Evolutionary conservation across 805 yeast genomes (phyloP).

Genomic region (Saitoella complicata): DNA sequence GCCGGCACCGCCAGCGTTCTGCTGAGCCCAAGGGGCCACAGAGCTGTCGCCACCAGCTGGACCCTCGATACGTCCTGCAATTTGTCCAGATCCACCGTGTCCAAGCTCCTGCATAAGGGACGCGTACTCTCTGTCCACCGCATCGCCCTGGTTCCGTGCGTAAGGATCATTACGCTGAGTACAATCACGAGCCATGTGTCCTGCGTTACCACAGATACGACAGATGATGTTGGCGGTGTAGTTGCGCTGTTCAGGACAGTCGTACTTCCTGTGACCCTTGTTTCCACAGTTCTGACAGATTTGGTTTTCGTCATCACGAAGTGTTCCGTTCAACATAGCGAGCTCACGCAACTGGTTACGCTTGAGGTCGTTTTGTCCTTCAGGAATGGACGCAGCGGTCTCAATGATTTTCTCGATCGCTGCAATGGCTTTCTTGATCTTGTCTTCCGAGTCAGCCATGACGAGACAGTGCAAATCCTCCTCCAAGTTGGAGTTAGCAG

Average conservation of each 20-base stretch:
- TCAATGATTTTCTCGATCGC: constrained; percentile 62
- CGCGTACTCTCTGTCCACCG: constrained; percentile 1
- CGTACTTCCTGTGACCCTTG: constrained; percentile 45
- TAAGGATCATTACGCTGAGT: neutral
- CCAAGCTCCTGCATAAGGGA: constrained; percentile 2
- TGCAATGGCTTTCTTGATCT: constrained; percentile 56
- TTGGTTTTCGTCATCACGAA: constrained; percentile 59
- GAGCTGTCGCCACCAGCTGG: too few relatives aligned
- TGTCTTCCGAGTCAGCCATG: constrained; percentile 65
- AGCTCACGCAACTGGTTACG: constrained; percentile 80
- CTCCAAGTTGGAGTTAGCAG: constrained; percentile 37
- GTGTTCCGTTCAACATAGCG: constrained; percentile 87
- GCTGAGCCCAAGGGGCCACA: too few relatives aligned
- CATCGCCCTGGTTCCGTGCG: neutral
- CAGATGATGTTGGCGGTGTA: constrained; percentile 49
- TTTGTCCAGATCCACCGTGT: neutral
- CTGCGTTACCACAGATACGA: constrained; percentile 60
- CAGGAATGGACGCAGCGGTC: constrained; percentile 76
- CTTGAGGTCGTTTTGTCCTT: constrained; percentile 82
- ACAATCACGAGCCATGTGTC: constrained; percentile 68
- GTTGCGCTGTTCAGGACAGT: constrained; percentile 40
- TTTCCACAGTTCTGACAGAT: constrained; percentile 52
- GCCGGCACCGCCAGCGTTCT: too few relatives aligned
- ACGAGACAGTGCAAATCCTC: constrained; percentile 84
- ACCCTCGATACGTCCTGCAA: too few relatives aligned